Evolutionary conservation across 2,329 filamentous ascomycete genomes (phyloP), one percentile per base, ranked within the genome.

Genomic region (Colletotrichum siamense): DNA sequence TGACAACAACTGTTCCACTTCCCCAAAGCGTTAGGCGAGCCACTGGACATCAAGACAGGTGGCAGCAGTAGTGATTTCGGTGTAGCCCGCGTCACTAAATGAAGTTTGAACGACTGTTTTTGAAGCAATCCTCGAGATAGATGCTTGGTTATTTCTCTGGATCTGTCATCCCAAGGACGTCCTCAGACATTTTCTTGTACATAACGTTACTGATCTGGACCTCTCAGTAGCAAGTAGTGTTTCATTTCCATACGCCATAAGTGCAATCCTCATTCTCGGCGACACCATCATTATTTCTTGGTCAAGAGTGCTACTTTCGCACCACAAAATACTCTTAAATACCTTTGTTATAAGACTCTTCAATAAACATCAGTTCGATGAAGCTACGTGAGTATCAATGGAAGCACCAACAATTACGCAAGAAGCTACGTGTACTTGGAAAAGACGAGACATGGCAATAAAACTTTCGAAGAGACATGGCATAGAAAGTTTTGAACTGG

Each of bases 261-360:
- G 5, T n/a, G 39, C 18, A 44, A 44, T n/a, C 16, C 39, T 44
- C 39, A 2, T 44, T 44, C 0, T n/a, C 8, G 2, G 36, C 8
- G 16, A 18, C n/a, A n/a, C n/a, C n/a, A n/a, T n/a, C 8, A 39
- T 39, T 18, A 1, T 5, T 39, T 18, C 8, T 18, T 9, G 0
- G 16, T 1, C 1, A 39, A 39, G 36, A 18, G 36, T 2, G 2
- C 16, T 18, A 18, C 1, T 18, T 39, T 39, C 36, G 16, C 16
- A 44, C 16, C 8, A 1, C 1, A 1, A 44, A 44, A 44, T 18
- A 18, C 16, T 1, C 10, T 18, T 6, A 44, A 44, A 44, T 44
- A 6, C 0, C 3, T 44, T 18, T 44, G 8, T 44, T 10, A 44
- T 2, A 6, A 44, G 36, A 8, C 36, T 44, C 16, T 44, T 39